Evolutionary conservation across 768 basidiomycete genomes (phyloP).

Genomic region (Rossbeevera mucosa): DNA sequence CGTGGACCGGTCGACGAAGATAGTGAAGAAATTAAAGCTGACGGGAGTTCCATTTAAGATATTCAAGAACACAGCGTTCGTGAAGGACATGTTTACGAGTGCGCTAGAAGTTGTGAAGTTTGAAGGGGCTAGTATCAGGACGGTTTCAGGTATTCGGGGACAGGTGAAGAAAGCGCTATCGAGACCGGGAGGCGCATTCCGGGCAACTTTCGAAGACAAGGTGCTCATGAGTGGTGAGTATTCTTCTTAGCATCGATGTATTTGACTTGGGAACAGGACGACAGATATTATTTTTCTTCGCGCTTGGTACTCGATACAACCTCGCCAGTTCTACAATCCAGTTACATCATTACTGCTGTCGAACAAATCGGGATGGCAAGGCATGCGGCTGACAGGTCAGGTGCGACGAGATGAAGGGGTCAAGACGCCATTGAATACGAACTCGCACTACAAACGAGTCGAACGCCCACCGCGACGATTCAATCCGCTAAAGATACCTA

Average conservation of each 20-base stretch:
- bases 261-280: not conserved
- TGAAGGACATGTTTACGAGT: slow-evolving; percentile 94
- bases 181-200: slow-evolving; percentile 94
- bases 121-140: slow-evolving; percentile 94
- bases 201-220: slow-evolving; percentile 98
- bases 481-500: slow-evolving; percentile 84
- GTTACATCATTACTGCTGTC: slow-evolving; percentile 86
- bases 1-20: slow-evolving; percentile 86
- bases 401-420: slow-evolving; percentile 82
- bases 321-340: slow-evolving; percentile 94
- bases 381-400: slow-evolving; percentile 95
- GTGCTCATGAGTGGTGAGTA: slow-evolving; percentile 87
- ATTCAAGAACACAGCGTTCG: slow-evolving; percentile 97
- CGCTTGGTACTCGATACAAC: slow-evolving; percentile 95
- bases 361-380: slow-evolving; percentile 79
- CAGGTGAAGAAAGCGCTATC: slow-evolving; percentile 93
- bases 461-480: slow-evolving; percentile 80
- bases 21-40: slow-evolving; percentile 97
- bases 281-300: slow-evolving; percentile 91
- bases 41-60: slow-evolving; percentile 96
- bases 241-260: not conserved
- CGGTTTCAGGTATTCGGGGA: slow-evolving; percentile 93
- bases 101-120: slow-evolving; percentile 97
- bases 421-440: slow-evolving; percentile 73
- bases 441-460: slow-evolving; percentile 85